Conservation (phyloP, 2,329 filamentous ascomycete species). For the Colletotrichum kahawae region DNA sequence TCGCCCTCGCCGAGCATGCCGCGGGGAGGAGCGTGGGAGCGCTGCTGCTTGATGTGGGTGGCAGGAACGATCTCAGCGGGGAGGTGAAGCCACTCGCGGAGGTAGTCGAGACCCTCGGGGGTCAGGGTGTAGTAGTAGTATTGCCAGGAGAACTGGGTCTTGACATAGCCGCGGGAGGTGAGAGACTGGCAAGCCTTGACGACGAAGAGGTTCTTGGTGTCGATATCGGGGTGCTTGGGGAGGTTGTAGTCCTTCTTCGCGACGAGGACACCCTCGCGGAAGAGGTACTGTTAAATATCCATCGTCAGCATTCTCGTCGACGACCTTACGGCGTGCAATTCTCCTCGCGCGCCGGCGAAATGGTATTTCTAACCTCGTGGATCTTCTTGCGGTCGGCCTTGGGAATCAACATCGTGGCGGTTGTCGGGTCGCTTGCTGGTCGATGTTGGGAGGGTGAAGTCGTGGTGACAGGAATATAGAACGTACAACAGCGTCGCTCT, state of each 20-base stretch:
- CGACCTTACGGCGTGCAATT: not conserved
- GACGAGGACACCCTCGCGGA: conserved; percentile 91
- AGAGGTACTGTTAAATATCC: conserved; percentile 76
- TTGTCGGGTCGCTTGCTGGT: conserved; percentile 41
- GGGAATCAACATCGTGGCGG: conserved; percentile 91
- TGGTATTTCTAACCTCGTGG: conserved; percentile 68
- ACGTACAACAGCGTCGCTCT: not conserved
- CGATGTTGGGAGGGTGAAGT: conserved; percentile 56
- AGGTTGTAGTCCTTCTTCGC: conserved; percentile 99
- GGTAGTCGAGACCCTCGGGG: conserved; percentile 99
- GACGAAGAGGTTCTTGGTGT: conserved; percentile 99
- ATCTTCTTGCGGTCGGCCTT: conserved; percentile 99
- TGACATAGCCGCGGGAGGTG: conserved; percentile 97
- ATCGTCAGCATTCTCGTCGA: conserved; percentile 24
- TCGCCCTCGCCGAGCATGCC: conserved; percentile 94
- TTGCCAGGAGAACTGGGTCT: conserved; percentile 99
- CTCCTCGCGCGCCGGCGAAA: not conserved
- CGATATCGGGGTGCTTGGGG: conserved; percentile 96
- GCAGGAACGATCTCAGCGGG: conserved; percentile 99
- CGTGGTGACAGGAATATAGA: conserved; percentile 37
- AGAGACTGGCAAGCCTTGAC: conserved; percentile 99
- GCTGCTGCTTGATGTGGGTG: conserved; percentile 99
- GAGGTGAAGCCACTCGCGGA: conserved; percentile 99
- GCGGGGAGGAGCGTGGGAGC: conserved; percentile 95
- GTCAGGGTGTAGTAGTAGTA: conserved; percentile 99